A percentile compares a stretch with the other conserved stretches of the same genome.
Evolutionary conservation across 202 grass and related monocot species (phyloP).

Genomic region (Elaeis oleifera): DNA sequence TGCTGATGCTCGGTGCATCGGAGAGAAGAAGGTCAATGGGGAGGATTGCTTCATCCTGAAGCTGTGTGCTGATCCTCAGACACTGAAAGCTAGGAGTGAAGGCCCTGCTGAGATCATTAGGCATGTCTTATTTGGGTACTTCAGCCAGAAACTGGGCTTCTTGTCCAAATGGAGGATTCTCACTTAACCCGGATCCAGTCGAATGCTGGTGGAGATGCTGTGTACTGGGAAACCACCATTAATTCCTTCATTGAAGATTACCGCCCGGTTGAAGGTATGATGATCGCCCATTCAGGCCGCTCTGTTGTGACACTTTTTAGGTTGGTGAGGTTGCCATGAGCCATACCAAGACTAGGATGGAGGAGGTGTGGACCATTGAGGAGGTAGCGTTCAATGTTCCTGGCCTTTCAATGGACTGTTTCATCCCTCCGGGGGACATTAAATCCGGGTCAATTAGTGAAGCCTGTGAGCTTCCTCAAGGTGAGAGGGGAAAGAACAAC

Average conservation of each 20-base stretch:
- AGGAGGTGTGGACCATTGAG: constrained; percentile 86
- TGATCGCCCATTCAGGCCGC: constrained; percentile 65
- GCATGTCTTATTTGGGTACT: constrained; percentile 83
- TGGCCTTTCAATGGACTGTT: constrained; percentile 73
- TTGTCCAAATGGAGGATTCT: constrained; percentile 69
- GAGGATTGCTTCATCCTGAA: constrained; percentile 91
- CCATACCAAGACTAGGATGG: constrained; percentile 83
- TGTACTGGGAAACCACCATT: constrained; percentile 93
- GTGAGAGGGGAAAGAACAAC: constrained; percentile 41
- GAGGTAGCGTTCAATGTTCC: constrained; percentile 77
- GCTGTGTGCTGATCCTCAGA: constrained; percentile 70
- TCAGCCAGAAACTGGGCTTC: constrained; percentile 76
- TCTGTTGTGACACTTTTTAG: constrained; percentile 69
- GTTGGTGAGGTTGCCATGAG: constrained; percentile 70
- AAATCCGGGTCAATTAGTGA: constrained; percentile 64
- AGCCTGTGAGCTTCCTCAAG: constrained; percentile 48
- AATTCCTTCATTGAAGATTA: constrained; percentile 81
- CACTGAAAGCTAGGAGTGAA: constrained; percentile 64
- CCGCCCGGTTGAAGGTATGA: constrained; percentile 55
- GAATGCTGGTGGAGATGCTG: constrained; percentile 53
- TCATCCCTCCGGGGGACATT: constrained; percentile 79
- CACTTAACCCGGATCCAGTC: constrained; percentile 85
- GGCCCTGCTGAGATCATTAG: constrained; percentile 79
- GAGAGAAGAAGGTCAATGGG: constrained; percentile 72
- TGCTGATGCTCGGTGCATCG: constrained; percentile 65